phyloP scores from a whole-genome alignment of 441 rosid species.

The Metrosideros polymorpha region DNA sequence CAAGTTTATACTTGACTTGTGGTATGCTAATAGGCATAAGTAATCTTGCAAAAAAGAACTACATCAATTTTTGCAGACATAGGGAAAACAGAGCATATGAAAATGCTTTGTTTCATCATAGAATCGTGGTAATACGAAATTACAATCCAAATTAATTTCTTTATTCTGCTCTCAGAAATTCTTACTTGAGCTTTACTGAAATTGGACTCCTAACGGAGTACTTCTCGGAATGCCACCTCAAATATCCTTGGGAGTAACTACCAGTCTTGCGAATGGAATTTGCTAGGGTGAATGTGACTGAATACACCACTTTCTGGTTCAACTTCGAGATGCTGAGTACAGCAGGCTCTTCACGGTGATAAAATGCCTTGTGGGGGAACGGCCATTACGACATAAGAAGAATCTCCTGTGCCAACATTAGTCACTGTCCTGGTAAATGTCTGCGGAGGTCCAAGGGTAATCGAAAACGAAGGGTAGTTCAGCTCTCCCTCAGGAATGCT shows the following conservation, averaged over 20 bases:
- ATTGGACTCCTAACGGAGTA: background rate
- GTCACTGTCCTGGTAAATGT: background rate
- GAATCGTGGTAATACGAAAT: background rate
- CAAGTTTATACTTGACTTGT: background rate
- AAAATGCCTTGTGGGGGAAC: background rate
- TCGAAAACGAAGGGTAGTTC: background rate
- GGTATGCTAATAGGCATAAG: background rate
- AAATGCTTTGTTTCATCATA: background rate
- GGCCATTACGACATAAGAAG: background rate
- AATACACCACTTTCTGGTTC: background rate
- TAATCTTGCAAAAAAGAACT: background rate
- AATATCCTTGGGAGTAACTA: background rate
- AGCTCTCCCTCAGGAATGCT: background rate
- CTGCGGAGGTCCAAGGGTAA: background rate
- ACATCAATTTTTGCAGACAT: background rate
- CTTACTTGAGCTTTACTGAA: background rate
- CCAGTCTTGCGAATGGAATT: background rate
- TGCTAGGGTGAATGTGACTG: background rate
- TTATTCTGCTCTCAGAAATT: background rate
- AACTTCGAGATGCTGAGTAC: background rate
- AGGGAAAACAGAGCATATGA: background rate
- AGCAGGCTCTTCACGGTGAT: background rate
- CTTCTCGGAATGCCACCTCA: background rate
- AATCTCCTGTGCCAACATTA: background rate
- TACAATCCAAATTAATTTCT: background rate